A percentile compares a stretch with the other conserved stretches of the same genome.
Conservation (phyloP, 2,329 filamentous ascomycete species). For the Beauveria asiatica region DNA sequence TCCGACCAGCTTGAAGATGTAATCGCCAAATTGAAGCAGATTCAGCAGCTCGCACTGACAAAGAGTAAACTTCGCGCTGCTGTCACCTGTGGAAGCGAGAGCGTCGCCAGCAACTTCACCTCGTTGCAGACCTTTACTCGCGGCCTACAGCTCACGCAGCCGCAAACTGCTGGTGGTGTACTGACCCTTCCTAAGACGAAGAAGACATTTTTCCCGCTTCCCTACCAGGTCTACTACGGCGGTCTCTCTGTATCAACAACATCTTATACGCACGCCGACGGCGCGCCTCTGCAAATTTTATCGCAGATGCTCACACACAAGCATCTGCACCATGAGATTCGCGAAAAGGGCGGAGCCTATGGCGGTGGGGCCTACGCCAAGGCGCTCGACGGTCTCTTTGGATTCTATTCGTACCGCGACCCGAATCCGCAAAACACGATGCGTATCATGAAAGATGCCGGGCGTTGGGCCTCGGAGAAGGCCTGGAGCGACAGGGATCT, state of each 20-base stretch:
- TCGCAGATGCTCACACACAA: constrained; percentile 92
- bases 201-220: constrained; percentile 86
- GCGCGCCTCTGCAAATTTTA: constrained; percentile 78
- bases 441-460: constrained; percentile 73
- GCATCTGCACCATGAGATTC: constrained; percentile 92
- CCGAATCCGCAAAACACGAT: constrained; percentile 88
- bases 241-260: constrained; percentile 73
- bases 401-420: constrained; percentile 94
- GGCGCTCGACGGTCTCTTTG: constrained; percentile 75
- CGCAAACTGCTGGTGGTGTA: constrained; percentile 32
- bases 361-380: constrained; percentile 82
- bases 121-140: constrained; percentile 63
- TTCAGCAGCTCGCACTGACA: constrained; percentile 70
- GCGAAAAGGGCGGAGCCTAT: constrained; percentile 95
- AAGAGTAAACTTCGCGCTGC: constrained; percentile 65
- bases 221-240: constrained; percentile 96
- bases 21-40: constrained; percentile 73
- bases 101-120: constrained; percentile 58
- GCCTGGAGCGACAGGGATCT: constrained; percentile 77
- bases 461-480: constrained; percentile 73
- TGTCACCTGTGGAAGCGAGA: constrained; percentile 76
- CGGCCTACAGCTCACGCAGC: constrained; percentile 17
- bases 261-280: constrained; percentile 67
- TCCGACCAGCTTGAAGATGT: constrained; percentile 65
- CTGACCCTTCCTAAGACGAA: constrained; percentile 38